These are phyloP conservation scores for Buddleja alternifolia DNA, from an alignment of 257 asterid species.

Conservation along the genomic window DNA sequence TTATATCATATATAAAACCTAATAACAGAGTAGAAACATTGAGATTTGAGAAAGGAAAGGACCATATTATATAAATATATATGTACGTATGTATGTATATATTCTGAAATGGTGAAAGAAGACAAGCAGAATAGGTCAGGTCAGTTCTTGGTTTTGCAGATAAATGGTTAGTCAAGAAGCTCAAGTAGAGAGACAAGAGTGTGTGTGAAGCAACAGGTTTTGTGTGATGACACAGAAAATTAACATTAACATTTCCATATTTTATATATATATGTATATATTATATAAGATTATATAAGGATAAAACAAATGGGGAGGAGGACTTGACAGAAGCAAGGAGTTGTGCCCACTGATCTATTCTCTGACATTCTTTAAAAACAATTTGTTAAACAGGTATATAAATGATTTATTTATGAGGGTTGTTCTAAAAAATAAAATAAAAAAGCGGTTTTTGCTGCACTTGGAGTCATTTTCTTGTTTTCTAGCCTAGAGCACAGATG, in stretches of 20 bases:
- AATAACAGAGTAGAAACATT: slow-evolving; percentile 13
- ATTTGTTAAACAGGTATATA: no score
- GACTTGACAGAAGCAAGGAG: slow-evolving; percentile 30
- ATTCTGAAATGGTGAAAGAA: slow-evolving; percentile 49
- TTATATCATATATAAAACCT: slow-evolving; percentile 20
- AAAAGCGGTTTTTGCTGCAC: slow-evolving; percentile 13
- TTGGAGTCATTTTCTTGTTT: slow-evolving; percentile 23
- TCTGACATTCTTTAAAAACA: slow-evolving; percentile 42
- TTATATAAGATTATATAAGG: slow-evolving; percentile 32
- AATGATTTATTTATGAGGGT: no score
- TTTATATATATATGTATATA: slow-evolving; percentile 22
- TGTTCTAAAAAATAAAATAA: neutral
- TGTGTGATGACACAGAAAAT: slow-evolving; percentile 30
- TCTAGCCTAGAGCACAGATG: neutral
- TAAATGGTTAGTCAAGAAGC: slow-evolving; percentile 37
- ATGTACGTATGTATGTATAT: no score
- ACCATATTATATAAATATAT: no score
- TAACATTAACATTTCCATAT: slow-evolving; percentile 36
- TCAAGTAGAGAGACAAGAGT: slow-evolving; percentile 53
- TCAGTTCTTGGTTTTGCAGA: slow-evolving; percentile 54
- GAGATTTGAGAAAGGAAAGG: slow-evolving; percentile 29
- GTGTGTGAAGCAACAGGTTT: slow-evolving; percentile 51
- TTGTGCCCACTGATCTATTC: slow-evolving; percentile 45
- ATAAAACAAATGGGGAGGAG: slow-evolving; percentile 33
- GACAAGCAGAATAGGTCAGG: slow-evolving; percentile 59